Evolutionary conservation across 345 rosid species (phyloP), one percentile per base, ranked within the genome.

Genomic region (Noccaea bulbosa): DNA sequence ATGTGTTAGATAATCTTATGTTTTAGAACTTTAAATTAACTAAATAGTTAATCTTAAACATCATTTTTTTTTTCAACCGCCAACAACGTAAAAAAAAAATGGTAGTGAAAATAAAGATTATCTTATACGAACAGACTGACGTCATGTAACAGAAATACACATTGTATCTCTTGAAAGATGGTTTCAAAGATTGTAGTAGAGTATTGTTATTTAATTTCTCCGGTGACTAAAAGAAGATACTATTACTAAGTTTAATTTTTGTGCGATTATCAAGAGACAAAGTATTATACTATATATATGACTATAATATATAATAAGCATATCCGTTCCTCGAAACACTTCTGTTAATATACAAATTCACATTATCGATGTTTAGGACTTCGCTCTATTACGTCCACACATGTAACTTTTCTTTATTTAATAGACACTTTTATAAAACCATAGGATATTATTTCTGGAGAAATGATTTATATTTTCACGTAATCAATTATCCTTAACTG

Each of bases 291-390:
- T 20, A 9, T 22, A 30, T 20, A 9, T 22, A 30, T 8, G 56
- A 65, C 8, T 56, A 73, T 17, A 24, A 3, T 24, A 24, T 24
- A 24, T 57, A 48, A 65, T 65, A 65, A 60, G 66, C 47, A n/a
- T 67, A 74, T 74, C 73, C 68, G 44, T 33, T 67, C 69, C 69
- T 74, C 73, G 78, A 67, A 74, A 59, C 40, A 48, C 73, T 34
- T 51, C 61, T 7, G 7, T 47, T 37, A 45, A 39, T 33, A 27
- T 32, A 43, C n/a, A 71, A 50, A 47, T 59, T 53, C 39, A 59
- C 61, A 59, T 43, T 74, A 50, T 74, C 69, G 63, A 74, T 74
- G 73, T 60, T 67, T 74, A 45, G 73, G 48, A 39, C 46, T 75
- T 68, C 69, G 78, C 41, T 68, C 39, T 33, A 33, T 61, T 54